Base-by-base conservation (phyloP, 768 basidiomycete species). In the Agrocybe pediades region DNA sequence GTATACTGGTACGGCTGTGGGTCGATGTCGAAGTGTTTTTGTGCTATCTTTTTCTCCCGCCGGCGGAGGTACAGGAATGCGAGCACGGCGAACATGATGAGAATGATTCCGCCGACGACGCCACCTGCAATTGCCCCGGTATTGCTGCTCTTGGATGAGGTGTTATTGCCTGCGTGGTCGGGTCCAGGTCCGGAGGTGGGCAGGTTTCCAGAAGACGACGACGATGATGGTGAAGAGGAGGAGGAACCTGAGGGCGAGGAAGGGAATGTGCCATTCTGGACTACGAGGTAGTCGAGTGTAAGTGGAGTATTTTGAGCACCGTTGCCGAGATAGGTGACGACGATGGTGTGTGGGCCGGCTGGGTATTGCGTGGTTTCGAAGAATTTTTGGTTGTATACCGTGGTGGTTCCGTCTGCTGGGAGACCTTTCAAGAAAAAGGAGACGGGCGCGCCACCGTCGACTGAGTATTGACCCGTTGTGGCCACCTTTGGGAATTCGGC, bases 281-380 rank as follows among this genome's bases (percentile, higher is more conserved):
- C 42, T 21, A 63, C 45, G 8, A 68, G 39, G 29, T 60, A 63
- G 30, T 62, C 60, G 9, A 69, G 17, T 2, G 55, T 53, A n/a
- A 69, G 61, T 2, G 68, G 68, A 20, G 60, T 65, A n/a, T 60
- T 55, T 20, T 48, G 16, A 3, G 33, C 20, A 26, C n/a, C n/a
- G n/a, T 49, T 56, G 20, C 69, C 67, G 9, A 56, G 39, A 44
- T 60, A 57, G 1, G 47, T 57, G 5, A 70, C 66, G 4, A 36
- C 27, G 19, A 70, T 49, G 15, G 29, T 56, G 42, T 70, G 67
- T 9, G 30, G 43, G 5, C 46, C 49, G 13, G 60, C 16, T 9
- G 65, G 58, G 13, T 63, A 68, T 43, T 53, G 53, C 11, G 68
- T 48, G 23, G 3, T 23, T 42, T 24, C 1, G 19, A 39, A 39